Evolutionary conservation across 225 moss, liverwort and hornwort genomes (phyloP), one percentile per base, ranked within the genome.

Genomic region (Sphagnum tenellum): DNA sequence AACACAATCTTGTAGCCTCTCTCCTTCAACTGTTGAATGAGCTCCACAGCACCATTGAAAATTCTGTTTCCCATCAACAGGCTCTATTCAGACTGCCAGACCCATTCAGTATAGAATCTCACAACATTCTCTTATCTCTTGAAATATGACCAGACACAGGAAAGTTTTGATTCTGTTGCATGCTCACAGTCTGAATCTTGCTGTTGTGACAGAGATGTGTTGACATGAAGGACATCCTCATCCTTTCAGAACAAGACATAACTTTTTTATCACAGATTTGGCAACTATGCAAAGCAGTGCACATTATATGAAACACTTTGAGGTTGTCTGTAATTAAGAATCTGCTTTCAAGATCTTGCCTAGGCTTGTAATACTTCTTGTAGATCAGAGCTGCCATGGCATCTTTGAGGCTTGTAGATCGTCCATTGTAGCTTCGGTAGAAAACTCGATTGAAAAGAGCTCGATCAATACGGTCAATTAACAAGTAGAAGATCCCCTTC

Each of bases 381-480:
- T 73, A 80, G 8, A 76, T 51, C 4, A 80, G 67, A 60, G 66
- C 56, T 45, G 80, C 75, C 73, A 80, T 80, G n/a, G 66, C 55
- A 9, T 44, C 46, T 62, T 80, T 80, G 49, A 56, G 46, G 1
- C 70, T 64, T 8, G 64, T 56, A 9, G 73, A 47, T 55, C 80
- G 71, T 59, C 80, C 76, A 63, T 66, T 76, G 44, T 80, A 76
- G 76, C 68, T 73, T 13, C 49, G 56, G 64, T 80, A 80, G 66
- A 80, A 80, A 53, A 80, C 62, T 53, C 80, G 64, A 56, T 76
- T 80, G 70, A 80, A 80, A 8, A 72, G 72, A 12, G 80, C 69
- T 49, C 80, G 75, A 70, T 80, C 76, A 63, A 76, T 56, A 61
- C 62, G 58, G 62, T 80, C 80, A 3, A 80, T 73, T 5, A 80